Evolutionary conservation across 306 rosid genomes (phyloP), one percentile per base, ranked within the genome.

Genomic region (Leucaena leucocephala): DNA sequence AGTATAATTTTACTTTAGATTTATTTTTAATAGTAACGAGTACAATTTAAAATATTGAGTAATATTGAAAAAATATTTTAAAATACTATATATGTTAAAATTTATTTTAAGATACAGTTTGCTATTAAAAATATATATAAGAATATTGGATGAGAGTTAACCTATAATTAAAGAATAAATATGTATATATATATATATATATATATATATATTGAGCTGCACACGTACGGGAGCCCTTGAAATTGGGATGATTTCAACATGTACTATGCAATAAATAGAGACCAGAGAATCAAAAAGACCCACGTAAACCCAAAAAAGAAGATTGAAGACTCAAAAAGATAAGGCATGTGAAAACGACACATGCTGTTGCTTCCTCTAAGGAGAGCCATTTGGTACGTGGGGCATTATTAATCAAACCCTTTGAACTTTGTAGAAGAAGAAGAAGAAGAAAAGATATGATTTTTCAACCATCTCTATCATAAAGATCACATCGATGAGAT

Each of bases 341-440:
- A 61, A 61, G 40, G 17, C 36, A 61, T 9, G 36, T 33, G 66
- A 61, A 58, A 58, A 7, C 3, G 65, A 58, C 38, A 59, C 66
- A 61, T 61, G 40, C 39, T 61, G 66, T 61, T 61, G 66, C n/a
- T 61, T 61, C 66, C 66, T 27, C 8, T 11, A 9, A 61, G 66
- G 66, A 61, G 38, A 61, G 38, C 66, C 66, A 4, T 16, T 61
- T 61, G n/a, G 66, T 61, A 61, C n/a, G 66, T 33, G 66, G 2
- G 39, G 66, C 7, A 3, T 48, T 27, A 27, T 27, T 27, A 27
- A 27, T 27, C 27, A 27, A 27, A 27, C 27, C 27, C 27, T 27
- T 0, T 27, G 27, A 27, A 27, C 19, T 49, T 49, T 2, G 57
- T 4, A 49, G 16, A 8, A 57, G 59, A 16, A 50, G 57, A 15